phyloP scores from a whole-genome alignment of 2,329 filamentous ascomycete genomes.

The Ascochyta clinopodiicola region DNA sequence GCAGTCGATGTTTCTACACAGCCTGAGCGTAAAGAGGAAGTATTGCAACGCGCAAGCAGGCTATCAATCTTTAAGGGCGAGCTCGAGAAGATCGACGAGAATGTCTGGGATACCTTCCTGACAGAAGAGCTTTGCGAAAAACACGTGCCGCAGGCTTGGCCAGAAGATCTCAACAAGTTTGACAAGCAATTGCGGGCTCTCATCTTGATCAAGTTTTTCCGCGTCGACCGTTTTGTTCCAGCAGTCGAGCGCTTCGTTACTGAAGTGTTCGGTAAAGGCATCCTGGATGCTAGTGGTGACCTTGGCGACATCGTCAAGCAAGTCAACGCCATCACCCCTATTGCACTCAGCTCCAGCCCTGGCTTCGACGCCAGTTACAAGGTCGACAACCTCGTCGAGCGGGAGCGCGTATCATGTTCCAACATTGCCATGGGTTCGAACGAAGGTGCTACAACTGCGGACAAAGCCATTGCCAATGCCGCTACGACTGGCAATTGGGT shows the following conservation, averaged over 20 bases:
- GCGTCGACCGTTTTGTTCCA: slow-evolving; percentile 93
- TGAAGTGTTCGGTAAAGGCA: slow-evolving; percentile 80
- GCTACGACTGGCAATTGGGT: slow-evolving; percentile 95
- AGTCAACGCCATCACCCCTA: slow-evolving; percentile 82
- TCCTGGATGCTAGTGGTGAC: slow-evolving; percentile 86
- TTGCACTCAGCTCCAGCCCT: slow-evolving; percentile 91
- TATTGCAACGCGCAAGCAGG: slow-evolving; percentile 71
- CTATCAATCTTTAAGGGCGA: slow-evolving; percentile 76
- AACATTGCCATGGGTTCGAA: slow-evolving; percentile 99
- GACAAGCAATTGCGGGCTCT: slow-evolving; percentile 84
- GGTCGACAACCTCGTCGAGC: slow-evolving; percentile 91
- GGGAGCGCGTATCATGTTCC: slow-evolving; percentile 80
- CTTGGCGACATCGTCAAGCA: slow-evolving; percentile 83
- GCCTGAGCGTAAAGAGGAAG: slow-evolving; percentile 68
- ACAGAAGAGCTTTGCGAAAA: slow-evolving; percentile 86
- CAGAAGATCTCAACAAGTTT: slow-evolving; percentile 66
- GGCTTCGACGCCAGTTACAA: slow-evolving; percentile 99
- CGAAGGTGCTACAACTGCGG: slow-evolving; percentile 87
- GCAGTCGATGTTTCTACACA: slow-evolving; percentile 81
- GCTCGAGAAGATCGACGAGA: slow-evolving; percentile 66
- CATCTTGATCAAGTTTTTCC: slow-evolving; percentile 90
- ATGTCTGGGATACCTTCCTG: slow-evolving; percentile 82
- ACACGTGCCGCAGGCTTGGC: slow-evolving; percentile 78
- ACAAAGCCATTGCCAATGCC: slow-evolving; percentile 93
- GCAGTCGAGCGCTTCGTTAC: slow-evolving; percentile 89